phyloP scores from a whole-genome alignment of 2,329 filamentous ascomycete genomes.

The Huntiella bhutanensis region DNA sequence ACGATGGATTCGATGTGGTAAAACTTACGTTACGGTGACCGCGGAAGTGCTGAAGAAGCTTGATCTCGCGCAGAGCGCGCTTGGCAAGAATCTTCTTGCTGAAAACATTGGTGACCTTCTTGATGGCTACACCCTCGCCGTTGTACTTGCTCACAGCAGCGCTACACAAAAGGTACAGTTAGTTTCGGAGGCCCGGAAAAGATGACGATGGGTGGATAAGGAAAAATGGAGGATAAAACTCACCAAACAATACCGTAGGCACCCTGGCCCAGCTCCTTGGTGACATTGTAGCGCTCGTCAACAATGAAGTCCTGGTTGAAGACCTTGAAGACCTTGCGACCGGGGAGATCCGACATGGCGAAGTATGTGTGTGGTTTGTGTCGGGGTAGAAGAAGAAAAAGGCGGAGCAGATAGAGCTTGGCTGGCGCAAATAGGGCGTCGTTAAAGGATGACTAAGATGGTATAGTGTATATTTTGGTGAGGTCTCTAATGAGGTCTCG shows the following conservation, averaged over 20 bases:
- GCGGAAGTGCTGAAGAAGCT: conserved; percentile 93
- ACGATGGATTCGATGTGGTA: not conserved
- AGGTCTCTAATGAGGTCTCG: too few relatives aligned
- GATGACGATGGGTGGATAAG: not conserved
- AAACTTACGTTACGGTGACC: conserved; percentile 61
- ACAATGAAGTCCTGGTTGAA: conserved; percentile 99
- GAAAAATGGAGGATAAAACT: conserved; percentile 14
- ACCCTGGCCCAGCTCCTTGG: conserved; percentile 94
- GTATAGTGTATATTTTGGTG: too few relatives aligned
- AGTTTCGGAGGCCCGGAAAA: not conserved
- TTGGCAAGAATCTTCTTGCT: conserved; percentile 99
- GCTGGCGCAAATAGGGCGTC: not conserved
- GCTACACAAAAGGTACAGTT: conserved; percentile 26
- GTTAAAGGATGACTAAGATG: not conserved
- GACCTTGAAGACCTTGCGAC: conserved; percentile 91
- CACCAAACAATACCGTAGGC: conserved; percentile 98
- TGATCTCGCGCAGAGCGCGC: conserved; percentile 93
- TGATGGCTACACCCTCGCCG: conserved; percentile 89
- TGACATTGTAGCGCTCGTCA: conserved; percentile 94
- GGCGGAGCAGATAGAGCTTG: not conserved
- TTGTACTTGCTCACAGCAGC: conserved; percentile 84
- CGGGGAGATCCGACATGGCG: conserved; percentile 24
- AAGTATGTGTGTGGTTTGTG: conserved; percentile 4
- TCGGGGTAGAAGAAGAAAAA: not conserved
- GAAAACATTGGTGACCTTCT: conserved; percentile 99